Conservation (phyloP, 1,284 basidiomycete species). For the Cutaneotrichosporon sp. region DNA sequence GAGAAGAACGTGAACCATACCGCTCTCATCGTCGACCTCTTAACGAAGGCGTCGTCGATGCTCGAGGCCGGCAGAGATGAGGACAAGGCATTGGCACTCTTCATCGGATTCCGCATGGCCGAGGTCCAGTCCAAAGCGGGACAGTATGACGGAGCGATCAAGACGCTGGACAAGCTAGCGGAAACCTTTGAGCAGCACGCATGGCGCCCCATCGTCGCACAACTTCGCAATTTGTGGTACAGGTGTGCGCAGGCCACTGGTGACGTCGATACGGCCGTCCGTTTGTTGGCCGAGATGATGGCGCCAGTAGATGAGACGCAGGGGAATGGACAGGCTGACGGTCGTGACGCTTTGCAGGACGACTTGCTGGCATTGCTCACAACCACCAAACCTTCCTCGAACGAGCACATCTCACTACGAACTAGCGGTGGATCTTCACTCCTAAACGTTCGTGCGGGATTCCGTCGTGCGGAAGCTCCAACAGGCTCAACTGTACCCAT, state of each 20-base stretch:
- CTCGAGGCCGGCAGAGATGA: slow-evolving; percentile 62
- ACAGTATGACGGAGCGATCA: slow-evolving; percentile 75
- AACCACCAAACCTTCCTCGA: slow-evolving; percentile 61
- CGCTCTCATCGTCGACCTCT: slow-evolving; percentile 74
- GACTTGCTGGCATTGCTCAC: slow-evolving; percentile 65
- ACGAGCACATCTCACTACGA: slow-evolving; percentile 60
- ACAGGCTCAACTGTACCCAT: slow-evolving; percentile 63
- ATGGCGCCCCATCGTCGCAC: neutral
- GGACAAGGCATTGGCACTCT: slow-evolving; percentile 68
- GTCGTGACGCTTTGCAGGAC: slow-evolving; percentile 41
- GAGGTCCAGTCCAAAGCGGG: slow-evolving; percentile 58
- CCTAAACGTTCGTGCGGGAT: slow-evolving; percentile 59
- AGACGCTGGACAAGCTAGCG: slow-evolving; percentile 67
- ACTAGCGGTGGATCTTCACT: slow-evolving; percentile 61
- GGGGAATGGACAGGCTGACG: neutral
- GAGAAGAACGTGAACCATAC: slow-evolving; percentile 86
- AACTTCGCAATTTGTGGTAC: neutral
- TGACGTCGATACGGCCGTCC: slow-evolving; percentile 67
- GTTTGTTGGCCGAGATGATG: slow-evolving; percentile 72
- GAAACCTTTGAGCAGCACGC: neutral
- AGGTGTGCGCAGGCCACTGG: slow-evolving; percentile 68
- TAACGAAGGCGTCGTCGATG: slow-evolving; percentile 81
- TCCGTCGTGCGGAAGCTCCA: slow-evolving; percentile 62
- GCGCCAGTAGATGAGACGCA: slow-evolving; percentile 56
- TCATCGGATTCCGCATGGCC: slow-evolving; percentile 82